Base-by-base conservation (phyloP, 345 rosid species). In the Barbarea vulgaris region DNA sequence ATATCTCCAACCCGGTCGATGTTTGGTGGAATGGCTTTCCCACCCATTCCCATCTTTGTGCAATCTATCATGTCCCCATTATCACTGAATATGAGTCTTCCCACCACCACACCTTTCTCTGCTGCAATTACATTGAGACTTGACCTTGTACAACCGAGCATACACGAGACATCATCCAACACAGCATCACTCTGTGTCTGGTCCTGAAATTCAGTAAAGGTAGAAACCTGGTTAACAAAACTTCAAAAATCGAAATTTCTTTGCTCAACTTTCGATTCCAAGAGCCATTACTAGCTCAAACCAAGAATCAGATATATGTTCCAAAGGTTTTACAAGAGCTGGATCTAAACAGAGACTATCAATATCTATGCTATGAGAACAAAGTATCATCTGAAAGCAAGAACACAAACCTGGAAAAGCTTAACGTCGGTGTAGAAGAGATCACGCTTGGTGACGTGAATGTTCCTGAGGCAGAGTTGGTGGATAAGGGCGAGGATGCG, bases 41-140 rank as follows among this genome's bases (percentile, higher is more conserved):
- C 97, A n/a, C 96, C 99, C 90, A 95, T 92, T 9, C 99, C 96
- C 99, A 92, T 92, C 74, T 92, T 92, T 1, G 99, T 95, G 69
- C 97, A 92, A 63, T 95, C 99, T 53, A 95, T 95, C 97, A 95
- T 87, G 52, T 95, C 97, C 5, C 97, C 99, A 18, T 95, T 92
- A 74, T 95, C 99, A n/a, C 97, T 90, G 69, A 95, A 95, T 25
- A 89, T 87, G 9, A 95, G 83, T 59, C 99, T 86, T 34, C 99
- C 99, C 9, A 92, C 99, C 4, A 92, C 97, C 2, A 92, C 99
- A 4, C 99, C 97, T 73, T 95, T 95, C 87, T 95, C 97, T 0
- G 97, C 65, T 1, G 97, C 99, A 14, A 95, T 81, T 19, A 92
- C 97, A n/a, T 92, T 95, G 70, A 95, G 97, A 41, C 96, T 89